phyloP scores from a whole-genome alignment of 768 basidiomycete genomes.

The Lactifluus volemus region DNA sequence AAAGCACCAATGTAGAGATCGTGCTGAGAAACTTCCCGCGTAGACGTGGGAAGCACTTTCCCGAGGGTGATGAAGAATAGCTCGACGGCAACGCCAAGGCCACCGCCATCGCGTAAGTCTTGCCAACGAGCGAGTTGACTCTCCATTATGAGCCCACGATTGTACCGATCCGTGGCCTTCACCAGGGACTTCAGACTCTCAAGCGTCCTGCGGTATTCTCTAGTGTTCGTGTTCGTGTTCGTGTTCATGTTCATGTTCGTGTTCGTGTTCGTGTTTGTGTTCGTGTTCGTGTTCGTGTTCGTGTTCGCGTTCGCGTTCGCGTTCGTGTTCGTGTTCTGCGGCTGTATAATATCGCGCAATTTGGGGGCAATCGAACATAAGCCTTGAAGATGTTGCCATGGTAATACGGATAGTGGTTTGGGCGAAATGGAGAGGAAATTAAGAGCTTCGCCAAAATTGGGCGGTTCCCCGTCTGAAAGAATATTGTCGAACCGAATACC shows the following conservation, averaged over 20 bases:
- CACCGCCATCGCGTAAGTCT: not conserved
- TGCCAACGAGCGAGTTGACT: not conserved
- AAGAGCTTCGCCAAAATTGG: not conserved
- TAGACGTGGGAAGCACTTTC: not conserved
- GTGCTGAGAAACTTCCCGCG: not conserved
- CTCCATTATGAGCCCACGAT: not conserved
- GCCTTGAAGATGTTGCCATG: not conserved
- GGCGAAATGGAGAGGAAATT: not conserved
- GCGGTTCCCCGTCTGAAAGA: too few relatives aligned
- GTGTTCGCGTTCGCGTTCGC: too few relatives aligned
- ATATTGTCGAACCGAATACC: not conserved
- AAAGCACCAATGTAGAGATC: not conserved
- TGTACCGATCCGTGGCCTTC: not conserved
- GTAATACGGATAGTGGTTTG: not conserved
- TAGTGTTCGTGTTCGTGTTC: too few relatives aligned
- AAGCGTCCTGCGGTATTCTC: not conserved
- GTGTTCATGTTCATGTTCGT: too few relatives aligned
- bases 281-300: too few relatives aligned
- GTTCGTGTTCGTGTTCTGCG: too few relatives aligned
- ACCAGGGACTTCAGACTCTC: not conserved
- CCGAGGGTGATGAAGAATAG: not conserved
- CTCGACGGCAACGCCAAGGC: constrained; percentile 3
- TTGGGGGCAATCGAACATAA: not conserved
- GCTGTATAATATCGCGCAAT: not conserved
- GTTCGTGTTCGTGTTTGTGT: too few relatives aligned